These are phyloP conservation scores for Penicillium expansum DNA, from an alignment of 2,329 filamentous ascomycete genomes.

Conservation along the genomic window DNA sequence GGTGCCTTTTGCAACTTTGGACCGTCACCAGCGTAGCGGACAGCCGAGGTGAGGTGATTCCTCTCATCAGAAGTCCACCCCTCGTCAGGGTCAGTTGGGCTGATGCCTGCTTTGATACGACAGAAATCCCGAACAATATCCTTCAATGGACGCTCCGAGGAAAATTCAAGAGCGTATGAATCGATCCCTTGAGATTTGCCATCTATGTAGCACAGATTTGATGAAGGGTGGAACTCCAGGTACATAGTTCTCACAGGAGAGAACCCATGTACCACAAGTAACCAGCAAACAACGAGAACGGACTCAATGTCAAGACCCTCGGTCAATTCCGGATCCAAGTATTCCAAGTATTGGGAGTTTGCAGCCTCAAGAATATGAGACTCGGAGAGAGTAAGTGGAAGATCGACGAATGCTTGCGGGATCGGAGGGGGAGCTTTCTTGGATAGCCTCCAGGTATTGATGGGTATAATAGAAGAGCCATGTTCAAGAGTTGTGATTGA, in stretches of 20 bases:
- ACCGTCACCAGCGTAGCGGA: not conserved
- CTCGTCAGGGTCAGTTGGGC: not conserved
- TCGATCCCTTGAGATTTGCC: not conserved
- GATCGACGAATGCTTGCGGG: not conserved
- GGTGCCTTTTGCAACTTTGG: not conserved
- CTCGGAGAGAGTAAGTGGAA: not conserved
- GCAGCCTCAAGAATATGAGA: not conserved
- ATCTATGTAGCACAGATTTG: not conserved
- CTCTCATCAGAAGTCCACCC: not conserved
- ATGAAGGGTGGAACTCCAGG: not conserved
- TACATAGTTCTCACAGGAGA: not conserved
- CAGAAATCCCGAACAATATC: not conserved
- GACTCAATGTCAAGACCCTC: not conserved
- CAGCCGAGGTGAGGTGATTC: not conserved
- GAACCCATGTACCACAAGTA: not conserved
- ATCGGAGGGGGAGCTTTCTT: not conserved
- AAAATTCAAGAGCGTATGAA: not conserved
- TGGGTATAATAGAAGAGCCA: not conserved
- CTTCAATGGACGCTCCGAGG: not conserved
- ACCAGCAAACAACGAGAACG: not conserved
- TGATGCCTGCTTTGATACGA: not conserved
- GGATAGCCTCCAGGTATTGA: not conserved
- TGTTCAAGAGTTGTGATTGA: not conserved
- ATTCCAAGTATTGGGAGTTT: not conserved
- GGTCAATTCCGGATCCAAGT: not conserved